Percentiles rank a stretch among this genome's conserved stretches.
These are phyloP conservation scores for Sphaerulina populicola DNA, from an alignment of 2,329 filamentous ascomycete species.

Conservation along the genomic window DNA sequence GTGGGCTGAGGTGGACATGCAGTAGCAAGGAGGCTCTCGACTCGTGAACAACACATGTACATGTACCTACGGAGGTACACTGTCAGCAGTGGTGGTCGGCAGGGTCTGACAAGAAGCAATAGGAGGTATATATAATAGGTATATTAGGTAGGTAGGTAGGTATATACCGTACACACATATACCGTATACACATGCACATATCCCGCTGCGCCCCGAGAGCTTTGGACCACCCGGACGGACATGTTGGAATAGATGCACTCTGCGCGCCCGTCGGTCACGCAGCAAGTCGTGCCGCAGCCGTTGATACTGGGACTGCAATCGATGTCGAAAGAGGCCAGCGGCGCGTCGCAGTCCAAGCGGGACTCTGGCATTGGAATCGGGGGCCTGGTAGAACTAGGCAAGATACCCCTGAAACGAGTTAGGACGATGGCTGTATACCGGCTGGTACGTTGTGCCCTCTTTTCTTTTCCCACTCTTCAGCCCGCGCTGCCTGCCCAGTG, in stretches of 20 bases:
- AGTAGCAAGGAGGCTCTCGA: conserved; percentile 3
- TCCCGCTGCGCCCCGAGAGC: not conserved
- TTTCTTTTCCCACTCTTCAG: not conserved
- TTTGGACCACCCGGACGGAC: conserved; percentile 1
- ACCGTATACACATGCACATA: too few species aligned
- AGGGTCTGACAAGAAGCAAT: conserved; percentile 1
- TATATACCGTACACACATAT: too few species aligned
- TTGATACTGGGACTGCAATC: conserved; percentile 18
- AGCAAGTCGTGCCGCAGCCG: conserved; percentile 20
- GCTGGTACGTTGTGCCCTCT: conserved; percentile 18
- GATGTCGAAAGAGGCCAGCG: conserved; percentile 18
- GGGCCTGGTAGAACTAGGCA: conserved; percentile 7
- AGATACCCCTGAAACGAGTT: conserved; percentile 17
- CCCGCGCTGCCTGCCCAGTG: not conserved
- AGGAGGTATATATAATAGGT: too few species aligned
- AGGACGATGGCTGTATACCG: conserved; percentile 20
- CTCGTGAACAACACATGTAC: too few species aligned
- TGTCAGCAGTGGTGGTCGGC: not conserved
- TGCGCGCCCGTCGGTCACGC: conserved; percentile 17
- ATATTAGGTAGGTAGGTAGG: too few species aligned
- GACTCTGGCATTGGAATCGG: conserved; percentile 19
- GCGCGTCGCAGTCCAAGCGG: conserved; percentile 13
- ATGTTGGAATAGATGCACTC: conserved; percentile 9
- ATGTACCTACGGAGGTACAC: too few species aligned
- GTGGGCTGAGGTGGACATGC: not conserved